Evolutionary conservation across 768 basidiomycete species (phyloP), one percentile per base, ranked within the genome.

Genomic region (Suillus occidentalis): DNA sequence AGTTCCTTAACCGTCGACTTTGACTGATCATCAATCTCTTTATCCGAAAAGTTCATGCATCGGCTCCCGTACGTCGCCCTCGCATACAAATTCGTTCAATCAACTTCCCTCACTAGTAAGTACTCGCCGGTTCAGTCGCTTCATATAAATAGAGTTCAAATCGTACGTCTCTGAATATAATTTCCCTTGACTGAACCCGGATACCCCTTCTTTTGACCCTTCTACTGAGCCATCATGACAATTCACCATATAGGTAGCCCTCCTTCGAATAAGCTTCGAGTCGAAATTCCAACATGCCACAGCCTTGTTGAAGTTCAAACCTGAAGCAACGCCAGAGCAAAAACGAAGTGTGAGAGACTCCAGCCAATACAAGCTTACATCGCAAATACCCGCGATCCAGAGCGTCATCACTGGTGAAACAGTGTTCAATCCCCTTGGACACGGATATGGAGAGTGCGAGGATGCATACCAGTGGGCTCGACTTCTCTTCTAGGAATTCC

Each of bases 311-410:
- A 28, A 28, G 28, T 28, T 28, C 28, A 28, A 28, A 28, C 68
- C 47, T 40, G 69, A 68, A 31, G 37, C 57, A 9, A n/a, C 65
- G 0, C 63, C 28, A 28, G 28, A 28, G 28, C 28, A 28, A 28
- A 28, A 3, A 28, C 28, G 28, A 3, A 66, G 67, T 2, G 12
- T 67, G 1, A 28, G 45, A 63, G 18, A n/a, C 28, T 31, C 50
- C 36, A n/a, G 39, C 69, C 16, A 52, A 20, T 25, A 43, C 37
- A 3, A n/a, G n/a, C 37, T 73, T 42, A 66, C 68, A 18, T 67
- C 66, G 1, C 50, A 47, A 65, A 68, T 75, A 49, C 72, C 72
- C 2, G 45, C 61, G 22, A 70, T 75, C 40, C 61, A 61, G 36
- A 39, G 34, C 14, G 0, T 72, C 37, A 64, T 60, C 55, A 18